Percentiles rank a stretch among this genome's conserved stretches.
These are phyloP conservation scores for Flueggea neowawraea DNA, from an alignment of 441 rosid species.

Conservation along the genomic window DNA sequence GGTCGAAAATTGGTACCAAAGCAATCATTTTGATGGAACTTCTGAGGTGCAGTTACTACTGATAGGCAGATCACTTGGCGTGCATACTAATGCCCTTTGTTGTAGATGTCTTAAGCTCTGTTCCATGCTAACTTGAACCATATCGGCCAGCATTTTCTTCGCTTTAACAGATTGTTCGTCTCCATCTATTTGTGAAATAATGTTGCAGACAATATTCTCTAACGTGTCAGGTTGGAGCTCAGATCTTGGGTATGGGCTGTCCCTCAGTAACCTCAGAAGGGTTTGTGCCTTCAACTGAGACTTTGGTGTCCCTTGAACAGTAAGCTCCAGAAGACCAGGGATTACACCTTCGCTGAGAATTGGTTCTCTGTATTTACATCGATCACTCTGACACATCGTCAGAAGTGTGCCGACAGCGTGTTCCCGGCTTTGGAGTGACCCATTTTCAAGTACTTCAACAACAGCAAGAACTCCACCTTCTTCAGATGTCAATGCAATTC, in stretches of 20 bases:
- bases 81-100: slow-evolving; percentile 80
- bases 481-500: slow-evolving; percentile 48
- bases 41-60: slow-evolving; percentile 45
- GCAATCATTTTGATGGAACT: slow-evolving; percentile 40
- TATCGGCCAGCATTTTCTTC: slow-evolving; percentile 92
- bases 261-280: slow-evolving; percentile 68
- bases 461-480: slow-evolving; percentile 87
- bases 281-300: slow-evolving; percentile 77
- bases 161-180: slow-evolving; percentile 96
- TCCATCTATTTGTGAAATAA: slow-evolving; percentile 81
- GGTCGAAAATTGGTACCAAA: background rate
- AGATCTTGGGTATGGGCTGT: slow-evolving; percentile 62
- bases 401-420: slow-evolving; percentile 83
- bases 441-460: slow-evolving; percentile 86
- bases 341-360: slow-evolving; percentile 94
- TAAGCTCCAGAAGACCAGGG: slow-evolving; percentile 94
- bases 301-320: slow-evolving; percentile 88
- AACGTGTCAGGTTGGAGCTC: slow-evolving; percentile 79
- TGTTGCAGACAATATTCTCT: slow-evolving; percentile 85
- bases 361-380: slow-evolving; percentile 83
- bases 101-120: slow-evolving; percentile 95
- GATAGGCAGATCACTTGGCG: slow-evolving; percentile 58
- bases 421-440: slow-evolving; percentile 76
- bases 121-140: slow-evolving; percentile 99
- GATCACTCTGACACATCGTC: slow-evolving; percentile 78